phyloP scores from a whole-genome alignment of 2,329 filamentous ascomycete species.

The Aspergillus sp. region DNA sequence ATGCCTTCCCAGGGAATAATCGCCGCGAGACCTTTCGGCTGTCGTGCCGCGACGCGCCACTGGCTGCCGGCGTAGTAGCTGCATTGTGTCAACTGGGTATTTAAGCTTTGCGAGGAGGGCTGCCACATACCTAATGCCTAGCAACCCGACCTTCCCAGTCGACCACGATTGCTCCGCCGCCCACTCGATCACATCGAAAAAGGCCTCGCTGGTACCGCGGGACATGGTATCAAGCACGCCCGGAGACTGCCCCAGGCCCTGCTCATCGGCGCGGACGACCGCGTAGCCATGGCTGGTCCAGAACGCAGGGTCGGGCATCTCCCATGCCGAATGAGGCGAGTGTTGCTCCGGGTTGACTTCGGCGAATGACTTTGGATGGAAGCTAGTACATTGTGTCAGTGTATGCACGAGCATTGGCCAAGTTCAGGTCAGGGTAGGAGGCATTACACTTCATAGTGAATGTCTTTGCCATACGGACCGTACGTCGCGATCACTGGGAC shows the following conservation, averaged over 20 bases:
- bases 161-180: conserved; percentile 43
- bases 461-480: conserved; percentile 66
- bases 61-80: conserved; percentile 47
- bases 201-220: conserved; percentile 42
- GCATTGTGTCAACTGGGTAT: too few species aligned
- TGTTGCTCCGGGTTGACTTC: conserved; percentile 48
- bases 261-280: conserved; percentile 47
- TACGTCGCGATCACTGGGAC: conserved; percentile 59
- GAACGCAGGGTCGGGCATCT: conserved; percentile 49
- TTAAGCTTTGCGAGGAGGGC: too few species aligned
- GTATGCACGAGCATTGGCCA: conserved; percentile 4
- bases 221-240: conserved; percentile 47
- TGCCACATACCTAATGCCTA: too few species aligned
- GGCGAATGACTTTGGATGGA: conserved; percentile 42
- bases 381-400: conserved; percentile 23
- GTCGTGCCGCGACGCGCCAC: conserved; percentile 45
- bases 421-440: conserved; percentile 21
- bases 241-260: conserved; percentile 43
- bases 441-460: conserved; percentile 45
- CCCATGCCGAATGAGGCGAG: conserved; percentile 49
- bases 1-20: conserved; percentile 50
- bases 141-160: conserved; percentile 41
- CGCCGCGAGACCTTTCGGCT: conserved; percentile 42
- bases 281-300: conserved; percentile 49
- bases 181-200: conserved; percentile 46